Conservation (phyloP, 306 rosid species). For the Cucurbita argyrosperma region DNA sequence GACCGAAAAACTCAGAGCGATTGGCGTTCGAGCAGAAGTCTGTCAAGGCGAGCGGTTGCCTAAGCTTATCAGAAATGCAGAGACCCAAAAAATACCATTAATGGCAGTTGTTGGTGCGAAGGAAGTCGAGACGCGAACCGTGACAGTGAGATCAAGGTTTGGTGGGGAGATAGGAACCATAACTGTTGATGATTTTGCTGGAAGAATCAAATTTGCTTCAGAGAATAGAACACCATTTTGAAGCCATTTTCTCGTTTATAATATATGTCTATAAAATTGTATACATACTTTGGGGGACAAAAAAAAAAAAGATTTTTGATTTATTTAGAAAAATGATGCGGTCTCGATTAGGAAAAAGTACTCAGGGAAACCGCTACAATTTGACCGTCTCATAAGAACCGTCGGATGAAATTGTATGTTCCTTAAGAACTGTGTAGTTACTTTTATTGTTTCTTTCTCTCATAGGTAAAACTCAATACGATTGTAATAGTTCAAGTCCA, state of each 20-base stretch:
- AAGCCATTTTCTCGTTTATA: neutral
- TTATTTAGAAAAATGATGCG: no score
- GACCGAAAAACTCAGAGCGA: slow-evolving; percentile 41
- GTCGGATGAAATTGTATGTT: no score
- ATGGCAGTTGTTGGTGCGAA: slow-evolving; percentile 93
- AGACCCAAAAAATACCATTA: slow-evolving; percentile 75
- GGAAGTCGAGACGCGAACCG: slow-evolving; percentile 63
- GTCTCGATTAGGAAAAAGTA: no score
- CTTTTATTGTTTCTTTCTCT: neutral
- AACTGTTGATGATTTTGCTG: slow-evolving; percentile 58
- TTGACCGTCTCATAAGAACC: no score
- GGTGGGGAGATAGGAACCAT: slow-evolving; percentile 79
- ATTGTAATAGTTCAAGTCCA: no score
- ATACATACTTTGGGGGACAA: neutral
- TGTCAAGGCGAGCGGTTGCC: slow-evolving; percentile 87
- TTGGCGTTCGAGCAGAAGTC: slow-evolving; percentile 62
- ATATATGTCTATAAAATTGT: neutral
- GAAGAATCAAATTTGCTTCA: slow-evolving; percentile 40
- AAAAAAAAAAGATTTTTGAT: no score
- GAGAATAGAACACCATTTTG: slow-evolving; percentile 40
- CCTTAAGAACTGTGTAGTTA: no score
- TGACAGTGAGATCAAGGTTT: slow-evolving; percentile 74
- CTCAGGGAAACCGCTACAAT: no score
- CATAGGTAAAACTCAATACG: no score
- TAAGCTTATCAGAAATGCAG: slow-evolving; percentile 86